Evolutionary conservation across 768 basidiomycete genomes (phyloP).

Genomic region (Hypholoma fasciculare): DNA sequence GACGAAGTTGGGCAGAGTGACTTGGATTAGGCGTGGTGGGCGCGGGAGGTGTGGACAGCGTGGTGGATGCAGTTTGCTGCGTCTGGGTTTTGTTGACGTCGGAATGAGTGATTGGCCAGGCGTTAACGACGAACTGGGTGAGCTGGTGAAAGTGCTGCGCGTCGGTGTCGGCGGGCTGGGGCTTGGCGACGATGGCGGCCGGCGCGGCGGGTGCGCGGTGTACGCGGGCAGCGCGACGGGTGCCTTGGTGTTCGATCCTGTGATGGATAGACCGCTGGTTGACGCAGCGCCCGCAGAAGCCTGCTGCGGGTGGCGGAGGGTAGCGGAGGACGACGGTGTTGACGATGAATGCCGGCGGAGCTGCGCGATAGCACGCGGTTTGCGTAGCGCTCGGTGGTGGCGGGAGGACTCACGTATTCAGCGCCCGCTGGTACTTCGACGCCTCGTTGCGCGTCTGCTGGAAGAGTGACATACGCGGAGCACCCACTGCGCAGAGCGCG

Average conservation of each 20-base stretch:
- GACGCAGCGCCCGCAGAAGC: slow-evolving; percentile 15
- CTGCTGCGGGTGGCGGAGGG: slow-evolving; percentile 30
- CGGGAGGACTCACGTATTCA: slow-evolving; percentile 51
- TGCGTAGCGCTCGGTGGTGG: slow-evolving; percentile 48
- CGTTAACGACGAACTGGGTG: too few relatives aligned
- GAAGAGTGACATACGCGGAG: slow-evolving; percentile 66
- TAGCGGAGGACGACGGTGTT: slow-evolving; percentile 47
- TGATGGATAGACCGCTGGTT: slow-evolving; percentile 14
- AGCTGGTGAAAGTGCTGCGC: too few relatives aligned
- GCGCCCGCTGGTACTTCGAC: slow-evolving; percentile 64
- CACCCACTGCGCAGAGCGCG: slow-evolving; percentile 32
- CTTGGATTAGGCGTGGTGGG: too few relatives aligned
- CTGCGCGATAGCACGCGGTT: slow-evolving; percentile 40
- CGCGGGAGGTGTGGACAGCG: too few relatives aligned
- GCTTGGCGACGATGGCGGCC: background rate
- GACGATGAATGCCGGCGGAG: slow-evolving; percentile 41
- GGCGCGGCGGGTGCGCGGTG: background rate
- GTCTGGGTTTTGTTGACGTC: too few relatives aligned
- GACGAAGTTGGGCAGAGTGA: too few relatives aligned
- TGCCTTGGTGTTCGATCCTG: background rate
- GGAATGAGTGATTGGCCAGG: too few relatives aligned
- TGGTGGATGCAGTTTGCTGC: too few relatives aligned
- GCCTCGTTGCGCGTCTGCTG: slow-evolving; percentile 77
- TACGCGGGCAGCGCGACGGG: slow-evolving; percentile 7
- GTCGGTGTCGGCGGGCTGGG: too few relatives aligned